phyloP scores from a whole-genome alignment of 345 rosid species.

The Corymbia maculata region DNA sequence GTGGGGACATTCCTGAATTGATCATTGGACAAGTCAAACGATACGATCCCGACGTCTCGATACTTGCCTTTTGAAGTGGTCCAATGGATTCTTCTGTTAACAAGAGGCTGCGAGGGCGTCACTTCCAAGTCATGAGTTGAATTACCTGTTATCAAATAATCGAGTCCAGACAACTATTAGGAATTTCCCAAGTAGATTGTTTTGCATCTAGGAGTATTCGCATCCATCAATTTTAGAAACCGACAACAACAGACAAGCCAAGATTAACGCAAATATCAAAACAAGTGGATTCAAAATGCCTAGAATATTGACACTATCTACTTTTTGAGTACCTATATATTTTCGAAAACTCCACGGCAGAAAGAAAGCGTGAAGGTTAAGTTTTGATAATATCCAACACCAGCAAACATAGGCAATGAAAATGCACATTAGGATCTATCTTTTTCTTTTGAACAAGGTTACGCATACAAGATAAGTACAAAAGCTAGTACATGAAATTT shows the following conservation, averaged over 20 bases:
- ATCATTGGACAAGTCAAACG: constrained; percentile 9
- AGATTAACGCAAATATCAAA: not conserved
- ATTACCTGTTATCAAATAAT: not conserved
- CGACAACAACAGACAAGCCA: not conserved
- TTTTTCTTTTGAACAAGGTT: not conserved
- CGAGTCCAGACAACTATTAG: not conserved
- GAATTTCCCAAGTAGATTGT: not conserved
- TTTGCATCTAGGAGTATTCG: not conserved
- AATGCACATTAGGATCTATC: not conserved
- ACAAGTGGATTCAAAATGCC: not conserved
- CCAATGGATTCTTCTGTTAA: constrained; percentile 28
- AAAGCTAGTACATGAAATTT: not conserved
- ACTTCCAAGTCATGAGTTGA: not conserved
- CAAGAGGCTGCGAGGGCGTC: constrained; percentile 3
- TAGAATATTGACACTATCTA: not conserved
- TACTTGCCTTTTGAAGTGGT: not conserved
- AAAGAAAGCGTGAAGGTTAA: not conserved
- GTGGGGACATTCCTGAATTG: constrained; percentile 2
- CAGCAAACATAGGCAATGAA: not conserved
- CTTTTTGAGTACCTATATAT: not conserved
- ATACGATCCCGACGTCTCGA: not conserved
- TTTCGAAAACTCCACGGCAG: fast-evolving
- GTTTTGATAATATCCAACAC: not conserved
- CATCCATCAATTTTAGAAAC: not conserved
- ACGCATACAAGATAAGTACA: not conserved